These are phyloP conservation scores for Cyclotella sp. DNA, from an alignment of 108 stramenopile genomes.

Conservation along the genomic window DNA sequence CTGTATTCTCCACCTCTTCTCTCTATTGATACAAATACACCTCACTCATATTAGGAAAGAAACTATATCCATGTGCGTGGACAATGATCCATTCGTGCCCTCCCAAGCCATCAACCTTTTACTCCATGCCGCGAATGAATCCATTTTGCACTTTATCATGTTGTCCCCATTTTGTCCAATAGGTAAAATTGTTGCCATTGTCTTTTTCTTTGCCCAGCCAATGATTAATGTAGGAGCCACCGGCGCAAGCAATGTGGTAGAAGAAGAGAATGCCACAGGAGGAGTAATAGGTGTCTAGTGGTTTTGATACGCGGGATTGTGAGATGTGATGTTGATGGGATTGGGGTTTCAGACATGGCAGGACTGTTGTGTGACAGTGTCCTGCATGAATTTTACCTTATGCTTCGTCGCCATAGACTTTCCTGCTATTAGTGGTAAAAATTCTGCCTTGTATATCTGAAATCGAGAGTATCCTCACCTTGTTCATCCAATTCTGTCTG, in stretches of 20 bases:
- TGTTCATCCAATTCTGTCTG: neutral
- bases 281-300: constrained; percentile 1
- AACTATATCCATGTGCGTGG: constrained; percentile 51
- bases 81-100: constrained; percentile 47
- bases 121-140: constrained; percentile 38
- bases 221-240: constrained; percentile 40
- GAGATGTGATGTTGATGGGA: constrained; percentile 8
- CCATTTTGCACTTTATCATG: constrained; percentile 22
- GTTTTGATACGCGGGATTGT: neutral
- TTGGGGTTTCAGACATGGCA: neutral
- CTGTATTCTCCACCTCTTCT: constrained; percentile 29
- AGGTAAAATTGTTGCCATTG: constrained; percentile 27
- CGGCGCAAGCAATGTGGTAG: constrained; percentile 50
- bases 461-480: neutral
- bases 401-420: neutral
- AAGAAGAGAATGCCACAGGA: constrained; percentile 46
- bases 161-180: constrained; percentile 50
- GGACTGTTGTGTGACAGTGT: neutral
- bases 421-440: constrained; percentile 9
- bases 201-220: constrained; percentile 51
- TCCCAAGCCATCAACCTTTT: constrained; percentile 11
- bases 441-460: constrained; percentile 29
- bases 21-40: constrained; percentile 43
- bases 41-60: constrained; percentile 47
- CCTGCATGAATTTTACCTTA: neutral